Evolutionary conservation across 176 grass and related monocot genomes (phyloP).

Genomic region (Zoysia japonica): DNA sequence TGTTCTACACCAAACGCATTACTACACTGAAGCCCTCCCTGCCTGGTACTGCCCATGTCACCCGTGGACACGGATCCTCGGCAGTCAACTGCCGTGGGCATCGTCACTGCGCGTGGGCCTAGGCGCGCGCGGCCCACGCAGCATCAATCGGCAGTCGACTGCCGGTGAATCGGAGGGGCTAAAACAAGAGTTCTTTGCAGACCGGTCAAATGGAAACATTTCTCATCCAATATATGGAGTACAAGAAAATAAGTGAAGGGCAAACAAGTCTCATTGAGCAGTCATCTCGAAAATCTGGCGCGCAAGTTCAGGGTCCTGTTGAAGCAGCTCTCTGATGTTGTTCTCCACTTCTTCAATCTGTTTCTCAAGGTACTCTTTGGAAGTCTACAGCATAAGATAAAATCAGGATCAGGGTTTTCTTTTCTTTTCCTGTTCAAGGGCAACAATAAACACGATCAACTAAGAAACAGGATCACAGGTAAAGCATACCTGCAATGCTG

Average conservation of each 20-base stretch:
- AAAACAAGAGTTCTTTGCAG: neutral
- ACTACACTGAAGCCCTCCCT: neutral
- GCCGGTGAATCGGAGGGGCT: neutral
- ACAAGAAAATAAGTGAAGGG: neutral
- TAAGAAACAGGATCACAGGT: constrained; percentile 3
- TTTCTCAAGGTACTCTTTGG: constrained; percentile 93
- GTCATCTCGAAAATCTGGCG: constrained; percentile 91
- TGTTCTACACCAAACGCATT: neutral
- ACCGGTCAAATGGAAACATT: constrained; percentile 5
- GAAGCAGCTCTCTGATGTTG: constrained; percentile 81
- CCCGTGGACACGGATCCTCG: too few relatives aligned
- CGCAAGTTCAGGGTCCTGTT: constrained; percentile 82
- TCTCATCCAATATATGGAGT: neutral
- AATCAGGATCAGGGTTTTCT: neutral
- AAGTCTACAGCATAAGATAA: constrained; percentile 50
- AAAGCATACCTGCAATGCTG: constrained; percentile 70
- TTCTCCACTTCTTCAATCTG: constrained; percentile 80
- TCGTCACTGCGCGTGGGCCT: too few relatives aligned
- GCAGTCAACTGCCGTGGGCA: too few relatives aligned
- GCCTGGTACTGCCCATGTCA: neutral
- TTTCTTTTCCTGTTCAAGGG: neutral
- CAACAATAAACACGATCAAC: neutral
- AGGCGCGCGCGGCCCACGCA: too few relatives aligned
- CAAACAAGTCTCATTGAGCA: constrained; percentile 45
- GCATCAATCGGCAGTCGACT: too few relatives aligned